Base-by-base conservation (phyloP, 257 asterid genomes). In the Solanum raphanifolium region DNA sequence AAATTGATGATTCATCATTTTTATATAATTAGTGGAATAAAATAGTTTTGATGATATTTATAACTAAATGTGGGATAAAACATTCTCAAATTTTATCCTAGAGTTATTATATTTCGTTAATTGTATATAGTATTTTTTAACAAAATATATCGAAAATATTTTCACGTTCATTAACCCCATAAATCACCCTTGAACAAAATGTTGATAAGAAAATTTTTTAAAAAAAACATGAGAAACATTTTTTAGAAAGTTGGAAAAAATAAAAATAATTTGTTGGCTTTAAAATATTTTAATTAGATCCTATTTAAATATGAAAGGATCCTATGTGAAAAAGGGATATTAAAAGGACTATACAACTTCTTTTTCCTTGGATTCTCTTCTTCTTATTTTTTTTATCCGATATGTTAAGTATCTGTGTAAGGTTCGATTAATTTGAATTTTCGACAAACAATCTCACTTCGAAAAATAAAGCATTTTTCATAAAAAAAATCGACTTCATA, bases 371-470 rank as follows among this genome's bases (percentile, higher is more conserved):
- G 60, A 39, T 78, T 41, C 35, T 25, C 36, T 78, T 65, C 10
- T n/a, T 65, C 3, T 11, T 65, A 0, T 21, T 58, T 7, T 7
- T 21, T 58, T 3, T 55, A 7, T 20, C 4, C 10, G 2, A 7
- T 58, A 0, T 8, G 2, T 21, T 21, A 21, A 2, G 16, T 2
- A n/a, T 10, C 0, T 2, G 1, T 65, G 0, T 65, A 2, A 65
- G 32, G 7, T 10, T 10, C 1, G 32, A 65, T 11, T 10, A n/a
- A 11, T 65, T 65, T 11, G 5, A 25, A n/a, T 65, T 65, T 11
- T 0, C 0, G 4, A n/a, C 1, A 11, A 0, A 5, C 0, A 11
- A 65, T n/a, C 0, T 0, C 2, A n/a, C 3, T n/a, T n/a, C 1
- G 0, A 10, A n/a, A 43, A 4, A 2, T 4, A 60, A 60, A 60